Conservation (phyloP, 805 yeast species). For the Hanseniaspora lachancei region DNA sequence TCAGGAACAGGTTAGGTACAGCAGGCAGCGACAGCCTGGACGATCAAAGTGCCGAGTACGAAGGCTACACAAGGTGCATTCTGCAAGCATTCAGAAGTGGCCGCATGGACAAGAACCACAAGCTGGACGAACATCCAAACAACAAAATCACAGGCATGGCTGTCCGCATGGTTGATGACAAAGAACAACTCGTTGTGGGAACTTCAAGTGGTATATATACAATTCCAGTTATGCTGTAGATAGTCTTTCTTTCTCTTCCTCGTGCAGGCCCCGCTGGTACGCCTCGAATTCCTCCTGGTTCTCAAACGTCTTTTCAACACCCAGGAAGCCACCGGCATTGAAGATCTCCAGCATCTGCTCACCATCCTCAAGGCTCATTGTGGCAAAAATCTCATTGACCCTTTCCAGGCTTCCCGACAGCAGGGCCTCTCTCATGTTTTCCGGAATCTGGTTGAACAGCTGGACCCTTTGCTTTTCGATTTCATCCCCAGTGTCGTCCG, state of each 20-base stretch:
- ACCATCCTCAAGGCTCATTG: conserved; percentile 62
- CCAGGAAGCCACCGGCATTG: conserved; percentile 70
- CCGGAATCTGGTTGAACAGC: conserved; percentile 45
- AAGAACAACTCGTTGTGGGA: conserved; percentile 37
- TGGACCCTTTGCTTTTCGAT: conserved; percentile 34
- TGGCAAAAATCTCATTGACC: conserved; percentile 70
- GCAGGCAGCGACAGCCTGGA: no score
- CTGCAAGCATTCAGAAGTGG: not conserved
- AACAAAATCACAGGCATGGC: conserved; percentile 45
- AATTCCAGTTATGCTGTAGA: conserved; percentile 50
- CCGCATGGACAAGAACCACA: not conserved
- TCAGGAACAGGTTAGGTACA: no score
- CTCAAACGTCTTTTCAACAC: conserved; percentile 63
- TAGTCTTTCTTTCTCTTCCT: conserved; percentile 31
- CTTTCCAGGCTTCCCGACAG: conserved; percentile 56
- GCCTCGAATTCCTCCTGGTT: conserved; percentile 57
- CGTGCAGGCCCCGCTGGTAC: conserved; percentile 20
- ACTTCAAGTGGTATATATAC: conserved; percentile 52
- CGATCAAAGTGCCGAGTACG: not conserved
- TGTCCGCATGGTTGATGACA: conserved; percentile 34
- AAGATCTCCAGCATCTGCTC: conserved; percentile 62
- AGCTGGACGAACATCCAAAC: not conserved
- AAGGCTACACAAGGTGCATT: not conserved
- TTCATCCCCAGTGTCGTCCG: conserved; percentile 34
- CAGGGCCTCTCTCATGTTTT: conserved; percentile 62